Conservation (phyloP, 495 filamentous ascomycete species). For the Elasticomyces elasticus region DNA sequence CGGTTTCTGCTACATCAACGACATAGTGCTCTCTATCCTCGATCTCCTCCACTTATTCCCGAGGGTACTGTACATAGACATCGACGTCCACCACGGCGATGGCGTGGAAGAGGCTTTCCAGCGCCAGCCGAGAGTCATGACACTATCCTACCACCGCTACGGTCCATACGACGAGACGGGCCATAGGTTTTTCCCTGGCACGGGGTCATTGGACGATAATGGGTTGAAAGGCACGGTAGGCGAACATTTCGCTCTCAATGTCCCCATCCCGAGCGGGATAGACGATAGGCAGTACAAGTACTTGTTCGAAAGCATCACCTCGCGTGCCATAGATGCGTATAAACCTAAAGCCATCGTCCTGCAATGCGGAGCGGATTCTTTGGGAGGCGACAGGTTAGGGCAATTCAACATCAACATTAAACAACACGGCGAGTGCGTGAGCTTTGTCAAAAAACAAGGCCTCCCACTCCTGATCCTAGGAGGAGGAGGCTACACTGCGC, state of each 20-base stretch:
- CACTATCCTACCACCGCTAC: conserved; percentile 95
- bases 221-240: conserved; percentile 55
- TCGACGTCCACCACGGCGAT: conserved; percentile 96
- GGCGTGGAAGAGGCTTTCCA: conserved; percentile 96
- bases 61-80: conserved; percentile 93
- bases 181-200: conserved; percentile 60
- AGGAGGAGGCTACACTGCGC: conserved; percentile 93
- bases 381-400: conserved; percentile 85
- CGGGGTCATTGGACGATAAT: conserved; percentile 48
- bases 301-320: conserved; percentile 75
- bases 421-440: conserved; percentile 85
- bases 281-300: conserved; percentile 81
- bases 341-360: conserved; percentile 80
- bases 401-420: conserved; percentile 94
- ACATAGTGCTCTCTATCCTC: conserved; percentile 91
- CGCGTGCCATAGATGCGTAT: conserved; percentile 63
- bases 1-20: conserved; percentile 97
- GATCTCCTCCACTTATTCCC: conserved; percentile 79
- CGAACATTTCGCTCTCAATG: conserved; percentile 56
- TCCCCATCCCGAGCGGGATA: conserved; percentile 67
- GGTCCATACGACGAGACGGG: conserved; percentile 47
- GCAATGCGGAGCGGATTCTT: conserved; percentile 91
- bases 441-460: conserved; percentile 66
- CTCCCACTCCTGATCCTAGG: conserved; percentile 82
- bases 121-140: conserved; percentile 92